These are phyloP conservation scores for Aspergillus quadricinctus DNA, from an alignment of 2,329 filamentous ascomycete genomes.

Conservation along the genomic window DNA sequence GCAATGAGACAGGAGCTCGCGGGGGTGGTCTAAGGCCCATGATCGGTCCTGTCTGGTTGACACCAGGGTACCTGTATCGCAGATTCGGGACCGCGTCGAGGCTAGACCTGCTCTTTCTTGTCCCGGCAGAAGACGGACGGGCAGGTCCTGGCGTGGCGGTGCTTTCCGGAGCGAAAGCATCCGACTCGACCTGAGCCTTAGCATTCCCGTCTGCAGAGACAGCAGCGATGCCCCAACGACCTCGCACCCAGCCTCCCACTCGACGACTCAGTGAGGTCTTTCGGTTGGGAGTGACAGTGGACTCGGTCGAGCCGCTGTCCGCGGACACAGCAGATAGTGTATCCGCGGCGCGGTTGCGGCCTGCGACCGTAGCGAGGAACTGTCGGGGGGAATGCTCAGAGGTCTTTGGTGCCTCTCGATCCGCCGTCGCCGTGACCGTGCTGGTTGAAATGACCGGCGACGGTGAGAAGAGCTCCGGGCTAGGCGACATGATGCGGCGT, in stretches of 20 bases:
- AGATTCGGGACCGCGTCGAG: slow-evolving; percentile 7
- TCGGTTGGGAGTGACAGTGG: slow-evolving; percentile 16
- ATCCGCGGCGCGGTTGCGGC: slow-evolving; percentile 11
- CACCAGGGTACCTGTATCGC: slow-evolving; percentile 58
- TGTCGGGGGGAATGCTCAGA: slow-evolving; percentile 26
- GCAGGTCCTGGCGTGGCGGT: slow-evolving; percentile 30
- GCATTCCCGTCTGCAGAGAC: slow-evolving; percentile 11
- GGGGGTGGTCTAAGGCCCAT: slow-evolving; percentile 63
- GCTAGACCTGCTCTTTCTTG: slow-evolving; percentile 33
- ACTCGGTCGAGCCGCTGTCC: slow-evolving; percentile 19
- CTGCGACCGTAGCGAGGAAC: slow-evolving; percentile 35
- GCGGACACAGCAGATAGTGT: slow-evolving; percentile 21
- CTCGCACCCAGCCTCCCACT: slow-evolving; percentile 62
- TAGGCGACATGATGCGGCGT: slow-evolving; percentile 44
- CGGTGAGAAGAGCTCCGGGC: slow-evolving; percentile 38
- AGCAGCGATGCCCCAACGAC: slow-evolving; percentile 58
- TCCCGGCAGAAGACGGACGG: slow-evolving; percentile 62
- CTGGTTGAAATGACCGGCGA: slow-evolving; percentile 36
- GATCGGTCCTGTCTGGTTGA: slow-evolving; percentile 73
- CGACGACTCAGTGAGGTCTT: slow-evolving; percentile 46
- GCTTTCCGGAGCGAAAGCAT: slow-evolving; percentile 8
- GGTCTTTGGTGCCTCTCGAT: slow-evolving; percentile 22
- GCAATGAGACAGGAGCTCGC: slow-evolving; percentile 53
- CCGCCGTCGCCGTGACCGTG: slow-evolving; percentile 32
- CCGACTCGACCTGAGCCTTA: slow-evolving; percentile 2